phyloP scores from a whole-genome alignment of 495 filamentous ascomycete genomes.

The Aspergillus funiculosus region DNA sequence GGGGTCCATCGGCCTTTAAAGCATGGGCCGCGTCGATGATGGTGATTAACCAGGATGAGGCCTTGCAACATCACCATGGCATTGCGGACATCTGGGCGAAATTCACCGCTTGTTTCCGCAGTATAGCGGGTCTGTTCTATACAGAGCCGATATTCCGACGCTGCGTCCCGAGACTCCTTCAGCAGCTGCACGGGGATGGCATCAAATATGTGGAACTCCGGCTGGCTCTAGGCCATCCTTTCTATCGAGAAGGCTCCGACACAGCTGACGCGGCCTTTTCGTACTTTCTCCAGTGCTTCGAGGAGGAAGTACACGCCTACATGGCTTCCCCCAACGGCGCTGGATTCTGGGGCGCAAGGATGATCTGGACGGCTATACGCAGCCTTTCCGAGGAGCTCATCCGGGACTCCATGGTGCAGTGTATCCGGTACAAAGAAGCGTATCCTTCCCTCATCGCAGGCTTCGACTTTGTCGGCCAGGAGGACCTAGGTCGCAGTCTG shows the following conservation, averaged over 20 bases:
- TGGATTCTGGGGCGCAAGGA: conserved; percentile 13
- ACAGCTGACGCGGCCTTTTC: conserved; percentile 1
- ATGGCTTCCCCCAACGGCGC: conserved; percentile 5
- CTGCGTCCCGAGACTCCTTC: conserved; percentile 9
- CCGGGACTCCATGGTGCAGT: conserved; percentile 5
- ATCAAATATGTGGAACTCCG: conserved; percentile 14
- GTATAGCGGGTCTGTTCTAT: conserved; percentile 11
- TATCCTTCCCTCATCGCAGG: conserved; percentile 12
- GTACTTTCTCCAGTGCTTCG: conserved; percentile 13
- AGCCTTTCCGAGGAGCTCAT: conserved; percentile 1
- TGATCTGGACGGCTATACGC: conserved; percentile 14
- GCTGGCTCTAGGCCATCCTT: conserved; percentile 4
- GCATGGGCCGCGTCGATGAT: conserved; percentile 11
- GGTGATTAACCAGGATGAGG: conserved; percentile 13
- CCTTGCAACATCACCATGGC: conserved; percentile 14
- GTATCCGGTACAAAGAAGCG: conserved; percentile 1
- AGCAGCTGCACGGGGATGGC: conserved; percentile 12
- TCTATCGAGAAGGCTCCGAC: conserved; percentile 3
- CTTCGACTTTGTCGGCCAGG: conserved; percentile 16
- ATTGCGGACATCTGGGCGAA: conserved; percentile 14
- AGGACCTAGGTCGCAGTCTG: conserved; percentile 7
- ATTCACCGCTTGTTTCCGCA: conserved; percentile 8
- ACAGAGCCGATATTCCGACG: conserved; percentile 13
- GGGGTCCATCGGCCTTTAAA: conserved; percentile 5
- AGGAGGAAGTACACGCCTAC: conserved; percentile 10